Evolutionary conservation across 306 rosid species (phyloP), one percentile per base, ranked within the genome.

Genomic region (Inga leiocalycina): DNA sequence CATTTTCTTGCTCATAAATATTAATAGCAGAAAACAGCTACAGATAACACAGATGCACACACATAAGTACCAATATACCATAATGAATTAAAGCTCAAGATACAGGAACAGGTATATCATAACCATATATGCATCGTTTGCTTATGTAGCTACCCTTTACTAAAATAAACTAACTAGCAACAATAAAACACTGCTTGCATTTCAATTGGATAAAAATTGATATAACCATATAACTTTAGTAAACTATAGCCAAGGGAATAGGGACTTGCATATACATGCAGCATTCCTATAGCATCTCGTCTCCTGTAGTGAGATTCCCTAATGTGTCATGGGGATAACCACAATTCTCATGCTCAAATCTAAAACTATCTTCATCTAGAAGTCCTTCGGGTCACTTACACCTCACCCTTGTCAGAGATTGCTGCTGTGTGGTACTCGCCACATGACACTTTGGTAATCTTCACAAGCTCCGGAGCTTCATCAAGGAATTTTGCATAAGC

Each of bases 341-440:
- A 89, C 90, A 86, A 85, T 86, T 86, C 84, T 85, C 90, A 86
- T 87, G 89, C 84, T 84, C 83, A 91, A 73, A 90, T 85, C 70
- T 84, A 91, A 78, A 84, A 90, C 87, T 75, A 88, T 88, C 95
- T 90, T 91, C 96, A 88, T 78, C 83, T 77, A 90, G 82, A 77
- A 90, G 85, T 86, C 88, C 93, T 89, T 88, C 85, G 85, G 81
- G 80, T 87, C 93, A 95, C 98, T 95, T 93, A 93, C 98, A 92
- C 97, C 97, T 95, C 97, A 88, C 94, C 98, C 82, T 76, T 85
- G 59, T 95, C 95, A 83, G 98, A 93, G 85, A 93, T 85, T 86
- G 96, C 98, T 39, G 98, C 98, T 6, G 94, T 81, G 88, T 95
- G 97, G 93, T 93, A 93, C 92, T 95, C 98, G 91, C 98, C 98